Percentiles rank a stretch among this genome's conserved stretches.
These are phyloP conservation scores for Daldinia childiae DNA, from an alignment of 495 filamentous ascomycete species.

Conservation along the genomic window DNA sequence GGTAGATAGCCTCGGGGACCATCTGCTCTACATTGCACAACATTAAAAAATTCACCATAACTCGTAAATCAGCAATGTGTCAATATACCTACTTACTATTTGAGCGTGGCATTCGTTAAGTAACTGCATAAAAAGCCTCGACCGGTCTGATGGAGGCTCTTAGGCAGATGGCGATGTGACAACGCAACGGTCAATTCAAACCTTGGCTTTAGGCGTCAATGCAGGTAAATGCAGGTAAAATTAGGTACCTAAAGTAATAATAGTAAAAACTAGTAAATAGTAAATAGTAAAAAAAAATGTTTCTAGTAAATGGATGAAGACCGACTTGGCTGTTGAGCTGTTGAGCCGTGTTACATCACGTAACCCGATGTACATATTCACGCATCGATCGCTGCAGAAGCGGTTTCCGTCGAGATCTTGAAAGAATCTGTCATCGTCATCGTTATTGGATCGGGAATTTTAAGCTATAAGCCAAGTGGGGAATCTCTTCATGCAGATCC, in stretches of 20 bases:
- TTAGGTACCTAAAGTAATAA: not conserved
- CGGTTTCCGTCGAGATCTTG: constrained; percentile 30
- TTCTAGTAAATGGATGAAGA: not conserved
- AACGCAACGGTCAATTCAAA: not conserved
- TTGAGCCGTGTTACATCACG: not conserved
- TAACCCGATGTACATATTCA: not conserved
- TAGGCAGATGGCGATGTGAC: not conserved
- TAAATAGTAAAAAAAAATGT: too few relatives aligned
- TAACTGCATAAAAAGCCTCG: not conserved
- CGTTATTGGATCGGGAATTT: constrained; percentile 29
- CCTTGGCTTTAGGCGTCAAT: constrained; percentile 2
- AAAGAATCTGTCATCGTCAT: constrained; percentile 15
- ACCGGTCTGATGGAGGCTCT: not conserved
- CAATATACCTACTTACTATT: not conserved
- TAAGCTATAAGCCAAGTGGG: constrained; percentile 1
- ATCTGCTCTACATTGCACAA: not conserved
- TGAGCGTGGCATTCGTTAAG: not conserved
- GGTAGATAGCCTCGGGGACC: not conserved
- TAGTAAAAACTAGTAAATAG: too few relatives aligned
- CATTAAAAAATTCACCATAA: not conserved
- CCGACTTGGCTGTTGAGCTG: not conserved
- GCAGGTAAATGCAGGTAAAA: not conserved
- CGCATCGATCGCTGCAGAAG: constrained; percentile 38
- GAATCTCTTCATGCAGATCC: not conserved
- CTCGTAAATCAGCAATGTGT: not conserved